Percentiles rank a stretch among this genome's conserved stretches.
Evolutionary conservation across 345 rosid species (phyloP).

Genomic region (Syzygium grande): DNA sequence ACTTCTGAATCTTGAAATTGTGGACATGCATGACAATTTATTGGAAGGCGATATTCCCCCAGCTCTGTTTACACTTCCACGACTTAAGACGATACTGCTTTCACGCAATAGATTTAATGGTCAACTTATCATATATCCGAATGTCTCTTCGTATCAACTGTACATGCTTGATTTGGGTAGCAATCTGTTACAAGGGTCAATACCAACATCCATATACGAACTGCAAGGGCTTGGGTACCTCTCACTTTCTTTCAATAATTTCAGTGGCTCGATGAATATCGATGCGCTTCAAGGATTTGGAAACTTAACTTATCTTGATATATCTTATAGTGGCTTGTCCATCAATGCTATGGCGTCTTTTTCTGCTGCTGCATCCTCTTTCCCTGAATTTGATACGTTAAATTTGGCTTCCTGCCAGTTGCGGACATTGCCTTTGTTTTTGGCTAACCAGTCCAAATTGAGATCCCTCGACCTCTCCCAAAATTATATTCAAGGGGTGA

Average conservation of each 20-base stretch:
- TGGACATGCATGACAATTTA: slow-evolving; percentile 9
- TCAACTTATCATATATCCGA: neutral
- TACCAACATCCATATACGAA: slow-evolving; percentile 3
- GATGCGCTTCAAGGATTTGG: slow-evolving; percentile 6
- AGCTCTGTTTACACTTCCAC: slow-evolving; percentile 7
- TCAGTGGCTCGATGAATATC: slow-evolving; percentile 23
- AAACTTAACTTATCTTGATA: slow-evolving; percentile 15
- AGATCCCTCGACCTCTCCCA: slow-evolving; percentile 19
- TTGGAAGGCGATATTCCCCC: slow-evolving; percentile 21
- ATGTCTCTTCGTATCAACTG: neutral
- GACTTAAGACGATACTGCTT: neutral
- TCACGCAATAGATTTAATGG: slow-evolving; percentile 1
- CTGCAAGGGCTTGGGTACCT: slow-evolving; percentile 4
- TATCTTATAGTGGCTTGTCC: slow-evolving; percentile 20
- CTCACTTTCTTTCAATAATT: slow-evolving; percentile 27
- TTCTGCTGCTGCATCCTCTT: neutral
- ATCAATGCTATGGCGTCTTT: neutral
- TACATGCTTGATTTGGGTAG: slow-evolving; percentile 21
- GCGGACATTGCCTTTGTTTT: slow-evolving; percentile 9
- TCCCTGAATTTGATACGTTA: slow-evolving; percentile 7
- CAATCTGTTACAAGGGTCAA: slow-evolving; percentile 24
- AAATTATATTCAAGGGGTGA: slow-evolving; percentile 25
- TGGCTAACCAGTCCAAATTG: slow-evolving; percentile 13
- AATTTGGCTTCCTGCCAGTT: slow-evolving; percentile 35
- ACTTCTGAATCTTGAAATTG: slow-evolving; percentile 6